Evolutionary conservation across 2,329 filamentous ascomycete species (phyloP).

Genomic region (Diplodia intermedia): DNA sequence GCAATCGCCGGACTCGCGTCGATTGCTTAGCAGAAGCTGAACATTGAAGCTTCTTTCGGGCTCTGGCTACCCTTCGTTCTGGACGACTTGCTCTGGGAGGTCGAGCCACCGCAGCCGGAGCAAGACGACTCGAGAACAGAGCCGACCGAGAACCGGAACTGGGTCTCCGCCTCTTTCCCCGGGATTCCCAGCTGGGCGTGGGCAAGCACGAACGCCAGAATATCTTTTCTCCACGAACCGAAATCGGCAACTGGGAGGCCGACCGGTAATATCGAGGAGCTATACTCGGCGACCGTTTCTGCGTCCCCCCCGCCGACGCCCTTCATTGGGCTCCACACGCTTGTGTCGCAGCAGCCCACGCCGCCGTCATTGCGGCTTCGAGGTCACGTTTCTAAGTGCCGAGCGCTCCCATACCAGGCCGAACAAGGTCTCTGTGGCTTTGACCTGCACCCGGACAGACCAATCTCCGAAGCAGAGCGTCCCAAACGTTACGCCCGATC

Average conservation of each 20-base stretch:
- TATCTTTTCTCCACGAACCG: background rate
- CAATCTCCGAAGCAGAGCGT: background rate
- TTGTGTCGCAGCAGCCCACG: background rate
- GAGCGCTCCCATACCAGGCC: background rate
- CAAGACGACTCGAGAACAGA: background rate
- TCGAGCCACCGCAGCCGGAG: background rate
- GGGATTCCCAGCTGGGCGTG: background rate
- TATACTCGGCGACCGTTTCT: background rate
- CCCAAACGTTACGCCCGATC: background rate
- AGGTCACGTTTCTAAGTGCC: background rate
- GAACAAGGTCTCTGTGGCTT: background rate
- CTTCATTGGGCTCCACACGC: background rate
- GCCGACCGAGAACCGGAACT: background rate
- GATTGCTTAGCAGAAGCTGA: background rate
- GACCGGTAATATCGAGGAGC: background rate
- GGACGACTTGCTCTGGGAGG: background rate
- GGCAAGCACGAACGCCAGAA: background rate
- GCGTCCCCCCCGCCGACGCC: background rate
- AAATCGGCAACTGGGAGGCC: background rate
- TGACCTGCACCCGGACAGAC: background rate
- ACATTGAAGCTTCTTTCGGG: background rate
- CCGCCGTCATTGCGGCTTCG: background rate
- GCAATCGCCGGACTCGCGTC: background rate
- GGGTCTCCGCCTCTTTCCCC: background rate
- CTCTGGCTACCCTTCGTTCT: background rate